Base-by-base conservation (phyloP, 345 rosid genomes). In the Rhizophora apiculata region DNA sequence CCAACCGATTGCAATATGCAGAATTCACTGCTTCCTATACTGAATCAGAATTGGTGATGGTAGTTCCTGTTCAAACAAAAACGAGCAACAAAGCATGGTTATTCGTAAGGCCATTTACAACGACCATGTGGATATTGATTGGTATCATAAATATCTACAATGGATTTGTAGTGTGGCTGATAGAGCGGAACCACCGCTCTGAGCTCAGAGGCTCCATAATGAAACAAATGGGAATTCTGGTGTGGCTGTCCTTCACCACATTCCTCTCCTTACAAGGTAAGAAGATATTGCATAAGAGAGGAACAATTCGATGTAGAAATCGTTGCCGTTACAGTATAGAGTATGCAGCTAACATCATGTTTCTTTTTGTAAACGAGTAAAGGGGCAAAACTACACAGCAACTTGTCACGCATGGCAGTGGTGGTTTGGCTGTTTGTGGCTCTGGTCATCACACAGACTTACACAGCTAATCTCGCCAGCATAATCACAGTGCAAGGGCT, bases 1-100 rank as follows among this genome's bases (percentile, higher is more conserved):
- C 73, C 11, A 8, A 1, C 2, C 24, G 79, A 58, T 72, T 13
- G 21, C 1, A 43, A 55, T 26, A 71, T 60, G 76, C 71, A 10
- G 79, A 74, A n/a, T 79, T 79, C 68, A 68, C 79, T 20, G 74
- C 56, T 19, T 76, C 79, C 2, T 75, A 68, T 60, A 29, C 82
- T 7, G 78, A 74, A 59, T 5, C 76, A 18, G 78, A 71, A 48
- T 52, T 78, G 65, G 55, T 70, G 55, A 62, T 70, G 67, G 20
- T 78, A 21, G 78, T 74, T 26, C 70, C 75, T 0, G 36, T 54
- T 30, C 63, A 29, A 36, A 3, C 70, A 18, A 75, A 64, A 65
- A 19, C 54, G 60, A 13, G 56, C 37, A 63, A 68, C 36, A 71
- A 54, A 58, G 73, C 63, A 20, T 67, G 67, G 76, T 39, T 71